Evolutionary conservation across 83 land plant genomes (phyloP).

Genomic region (Larix sibirica): DNA sequence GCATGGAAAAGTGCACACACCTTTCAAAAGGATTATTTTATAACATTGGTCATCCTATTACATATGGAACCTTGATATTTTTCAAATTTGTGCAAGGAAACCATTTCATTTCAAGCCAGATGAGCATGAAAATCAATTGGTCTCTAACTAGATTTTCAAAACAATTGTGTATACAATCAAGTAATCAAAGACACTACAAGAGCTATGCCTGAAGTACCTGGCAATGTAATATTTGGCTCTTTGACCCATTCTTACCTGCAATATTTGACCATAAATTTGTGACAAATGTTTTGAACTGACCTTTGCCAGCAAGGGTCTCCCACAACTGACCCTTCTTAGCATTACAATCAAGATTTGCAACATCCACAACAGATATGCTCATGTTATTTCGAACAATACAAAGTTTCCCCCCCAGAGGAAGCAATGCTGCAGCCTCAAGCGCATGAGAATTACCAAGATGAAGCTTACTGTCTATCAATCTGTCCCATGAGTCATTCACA

Average conservation of each 20-base stretch:
- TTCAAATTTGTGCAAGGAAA: neutral
- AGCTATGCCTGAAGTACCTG: constrained; percentile 71
- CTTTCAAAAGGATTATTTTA: constrained; percentile 9
- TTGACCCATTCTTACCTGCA: constrained; percentile 59
- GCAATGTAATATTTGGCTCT: constrained; percentile 73
- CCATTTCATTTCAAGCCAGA: constrained; percentile 5
- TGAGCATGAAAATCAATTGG: neutral
- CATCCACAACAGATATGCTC: constrained; percentile 62
- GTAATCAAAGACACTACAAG: neutral
- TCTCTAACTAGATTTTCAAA: neutral
- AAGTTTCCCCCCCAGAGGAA: constrained; percentile 49
- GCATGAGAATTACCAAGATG: constrained; percentile 62
- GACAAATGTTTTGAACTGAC: constrained; percentile 65
- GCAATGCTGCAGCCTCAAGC: constrained; percentile 52
- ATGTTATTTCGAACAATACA: constrained; percentile 59
- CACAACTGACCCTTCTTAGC: constrained; percentile 48
- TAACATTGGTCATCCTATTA: neutral
- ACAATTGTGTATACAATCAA: neutral
- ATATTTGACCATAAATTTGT: constrained; percentile 72
- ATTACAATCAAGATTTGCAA: constrained; percentile 40
- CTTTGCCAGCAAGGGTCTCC: constrained; percentile 71
- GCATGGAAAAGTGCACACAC: neutral
- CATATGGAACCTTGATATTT: neutral
- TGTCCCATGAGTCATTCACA: constrained; percentile 51
- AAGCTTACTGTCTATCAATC: constrained; percentile 52